phyloP scores from a whole-genome alignment of 2,329 filamentous ascomycete genomes.

The Phoma sp. region DNA sequence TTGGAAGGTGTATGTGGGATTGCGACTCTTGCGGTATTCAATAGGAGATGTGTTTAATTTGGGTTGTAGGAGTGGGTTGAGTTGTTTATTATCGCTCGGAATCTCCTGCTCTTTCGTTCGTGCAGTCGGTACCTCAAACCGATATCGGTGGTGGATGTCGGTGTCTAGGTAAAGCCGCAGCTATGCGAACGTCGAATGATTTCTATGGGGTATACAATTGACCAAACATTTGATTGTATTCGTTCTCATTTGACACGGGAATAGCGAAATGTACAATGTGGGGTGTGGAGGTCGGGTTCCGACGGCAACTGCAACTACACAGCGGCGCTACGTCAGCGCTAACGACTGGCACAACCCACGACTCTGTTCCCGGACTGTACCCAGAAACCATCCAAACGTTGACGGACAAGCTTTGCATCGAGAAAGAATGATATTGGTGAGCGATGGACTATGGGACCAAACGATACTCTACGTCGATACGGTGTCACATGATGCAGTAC shows the following conservation, averaged over 20 bases:
- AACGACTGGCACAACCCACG: too few relatives aligned
- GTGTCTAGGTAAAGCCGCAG: neutral
- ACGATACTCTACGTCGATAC: too few relatives aligned
- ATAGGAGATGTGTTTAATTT: too few relatives aligned
- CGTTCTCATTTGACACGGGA: neutral
- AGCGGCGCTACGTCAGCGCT: too few relatives aligned
- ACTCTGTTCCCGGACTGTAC: too few relatives aligned
- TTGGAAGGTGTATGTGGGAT: neutral
- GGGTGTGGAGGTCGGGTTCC: neutral
- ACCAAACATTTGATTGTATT: neutral
- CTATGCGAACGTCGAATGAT: neutral
- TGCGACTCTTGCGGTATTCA: too few relatives aligned
- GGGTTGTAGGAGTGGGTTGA: neutral
- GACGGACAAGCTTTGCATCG: too few relatives aligned
- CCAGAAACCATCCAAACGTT: too few relatives aligned
- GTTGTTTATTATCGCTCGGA: conserved; percentile 3
- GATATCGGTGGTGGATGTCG: conserved; percentile 3
- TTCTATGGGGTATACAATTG: neutral
- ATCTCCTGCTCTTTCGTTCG: neutral
- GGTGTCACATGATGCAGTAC: too few relatives aligned
- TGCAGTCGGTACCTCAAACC: neutral
- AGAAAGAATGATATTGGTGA: too few relatives aligned
- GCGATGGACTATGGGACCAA: too few relatives aligned
- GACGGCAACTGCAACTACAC: too few relatives aligned
- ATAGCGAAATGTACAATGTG: neutral